These are phyloP conservation scores for Fusarium sulawesiense DNA, from an alignment of 2,329 filamentous ascomycete species.

Conservation along the genomic window DNA sequence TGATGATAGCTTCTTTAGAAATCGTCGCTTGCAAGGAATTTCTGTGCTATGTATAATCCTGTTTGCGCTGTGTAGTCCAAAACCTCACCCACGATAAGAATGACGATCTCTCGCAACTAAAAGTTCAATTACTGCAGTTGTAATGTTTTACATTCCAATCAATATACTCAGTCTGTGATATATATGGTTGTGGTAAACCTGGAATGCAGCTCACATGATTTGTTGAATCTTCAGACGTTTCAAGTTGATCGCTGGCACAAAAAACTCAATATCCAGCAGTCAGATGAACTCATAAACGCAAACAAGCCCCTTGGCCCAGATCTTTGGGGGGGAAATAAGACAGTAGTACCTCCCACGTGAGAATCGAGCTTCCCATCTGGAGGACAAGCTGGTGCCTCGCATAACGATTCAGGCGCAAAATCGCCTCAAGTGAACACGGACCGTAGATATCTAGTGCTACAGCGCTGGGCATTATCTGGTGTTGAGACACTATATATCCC, in stretches of 20 bases:
- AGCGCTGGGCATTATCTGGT: not conserved
- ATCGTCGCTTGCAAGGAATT: not conserved
- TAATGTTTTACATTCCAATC: not conserved
- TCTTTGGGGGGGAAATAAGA: not conserved
- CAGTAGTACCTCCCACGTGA: not conserved
- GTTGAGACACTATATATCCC: not conserved
- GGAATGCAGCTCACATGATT: not conserved
- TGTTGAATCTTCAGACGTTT: not conserved
- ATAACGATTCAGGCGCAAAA: not conserved
- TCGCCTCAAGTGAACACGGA: not conserved
- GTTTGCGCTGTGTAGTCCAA: not conserved
- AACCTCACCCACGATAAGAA: not conserved
- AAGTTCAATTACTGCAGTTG: not conserved
- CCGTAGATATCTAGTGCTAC: not conserved
- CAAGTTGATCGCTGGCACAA: not conserved
- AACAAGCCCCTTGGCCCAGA: not conserved
- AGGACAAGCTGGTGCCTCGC: not conserved
- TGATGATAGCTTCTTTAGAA: not conserved
- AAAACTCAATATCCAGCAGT: not conserved
- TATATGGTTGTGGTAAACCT: not conserved
- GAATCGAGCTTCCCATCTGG: too few species aligned
- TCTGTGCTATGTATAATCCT: not conserved
- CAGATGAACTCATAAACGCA: not conserved
- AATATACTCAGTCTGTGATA: not conserved
- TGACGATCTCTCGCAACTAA: not conserved